These are phyloP conservation scores for Cyclostephanos tholiformis DNA, from an alignment of 108 stramenopile species.

Conservation along the genomic window DNA sequence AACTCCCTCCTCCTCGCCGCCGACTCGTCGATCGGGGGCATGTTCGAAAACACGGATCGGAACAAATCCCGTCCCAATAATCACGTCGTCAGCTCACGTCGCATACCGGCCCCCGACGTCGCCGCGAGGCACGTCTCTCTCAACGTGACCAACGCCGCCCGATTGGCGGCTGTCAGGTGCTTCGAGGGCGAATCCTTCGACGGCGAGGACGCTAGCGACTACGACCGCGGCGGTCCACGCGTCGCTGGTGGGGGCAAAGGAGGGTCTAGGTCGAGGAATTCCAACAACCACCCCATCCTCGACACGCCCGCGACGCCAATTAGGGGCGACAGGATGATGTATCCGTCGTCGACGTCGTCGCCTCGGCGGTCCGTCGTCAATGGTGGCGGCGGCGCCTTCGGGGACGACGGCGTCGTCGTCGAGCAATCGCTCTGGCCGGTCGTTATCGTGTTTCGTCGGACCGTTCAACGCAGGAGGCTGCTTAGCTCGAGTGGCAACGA, in stretches of 20 bases:
- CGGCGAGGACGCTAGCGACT: slow-evolving; percentile 13
- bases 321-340: slow-evolving; percentile 28
- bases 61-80: not conserved
- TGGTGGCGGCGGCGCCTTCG: slow-evolving; percentile 16
- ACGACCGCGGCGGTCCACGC: slow-evolving; percentile 14
- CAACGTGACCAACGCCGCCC: slow-evolving; percentile 43
- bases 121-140: slow-evolving; percentile 40
- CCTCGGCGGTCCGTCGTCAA: slow-evolving; percentile 11
- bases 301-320: slow-evolving; percentile 44
- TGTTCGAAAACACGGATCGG: slow-evolving; percentile 34
- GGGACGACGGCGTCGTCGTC: slow-evolving; percentile 11
- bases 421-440: slow-evolving; percentile 56
- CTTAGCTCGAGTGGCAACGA: slow-evolving; percentile 22
- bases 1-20: slow-evolving; percentile 36
- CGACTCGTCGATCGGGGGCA: slow-evolving; percentile 33
- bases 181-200: slow-evolving; percentile 24
- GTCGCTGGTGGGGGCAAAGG: too few relatives aligned
- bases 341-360: slow-evolving; percentile 31
- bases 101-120: slow-evolving; percentile 28
- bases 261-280: slow-evolving; percentile 8
- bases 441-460: slow-evolving; percentile 76
- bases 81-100: slow-evolving; percentile 23
- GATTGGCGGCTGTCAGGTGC: slow-evolving; percentile 30
- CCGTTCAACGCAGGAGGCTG: slow-evolving; percentile 56
- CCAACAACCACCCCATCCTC: not conserved